Evolutionary conservation across 2,329 filamentous ascomycete genomes (phyloP), one percentile per base, ranked within the genome.

Genomic region (Colletotrichum melonis): DNA sequence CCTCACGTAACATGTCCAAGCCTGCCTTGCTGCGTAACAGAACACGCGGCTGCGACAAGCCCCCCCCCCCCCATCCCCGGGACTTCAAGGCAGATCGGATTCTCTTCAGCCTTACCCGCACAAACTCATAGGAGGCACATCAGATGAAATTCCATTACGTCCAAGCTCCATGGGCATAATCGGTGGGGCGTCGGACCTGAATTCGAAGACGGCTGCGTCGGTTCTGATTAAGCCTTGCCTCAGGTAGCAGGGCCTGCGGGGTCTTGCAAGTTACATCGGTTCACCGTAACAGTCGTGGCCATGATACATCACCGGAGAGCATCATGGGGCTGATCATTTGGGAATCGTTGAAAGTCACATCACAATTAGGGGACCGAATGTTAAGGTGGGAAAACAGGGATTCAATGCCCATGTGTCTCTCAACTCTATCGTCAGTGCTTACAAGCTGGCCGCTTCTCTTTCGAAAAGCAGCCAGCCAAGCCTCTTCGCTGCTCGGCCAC

Each of bases 371-470:
- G 35, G 60, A 57, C 9, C 38, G 8, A 26, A 69, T 24, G 28
- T 62, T 56, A 26, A 66, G 57, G 67, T 70, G 71, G 60, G 46
- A 66, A 73, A 70, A 71, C 26, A 74, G 72, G 54, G 57, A 63
- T 74, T 72, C 66, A 42, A 74, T 74, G 73, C 73, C 73, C 66
- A 19, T 72, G 46, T 72, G 52, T 73, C 58, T 75, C 73, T 75
- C 49, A 52, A 73, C 67, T 73, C 70, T 62, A 71, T 70, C 68
- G 65, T 71, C 74, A 69, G 46, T 60, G 55, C 70, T 57, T 67
- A 64, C 62, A 67, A 67, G 73, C 66, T 54, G 28, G 52, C 62
- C 62, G 71, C 52, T 42, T 42, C 73, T 75, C 73, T 75, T 71
- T 74, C 73, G 73, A 75, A 71, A 11, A 64, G 64, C 67, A 11